Evolutionary conservation across 768 basidiomycete genomes (phyloP).

Genomic region (Suillus discolor): DNA sequence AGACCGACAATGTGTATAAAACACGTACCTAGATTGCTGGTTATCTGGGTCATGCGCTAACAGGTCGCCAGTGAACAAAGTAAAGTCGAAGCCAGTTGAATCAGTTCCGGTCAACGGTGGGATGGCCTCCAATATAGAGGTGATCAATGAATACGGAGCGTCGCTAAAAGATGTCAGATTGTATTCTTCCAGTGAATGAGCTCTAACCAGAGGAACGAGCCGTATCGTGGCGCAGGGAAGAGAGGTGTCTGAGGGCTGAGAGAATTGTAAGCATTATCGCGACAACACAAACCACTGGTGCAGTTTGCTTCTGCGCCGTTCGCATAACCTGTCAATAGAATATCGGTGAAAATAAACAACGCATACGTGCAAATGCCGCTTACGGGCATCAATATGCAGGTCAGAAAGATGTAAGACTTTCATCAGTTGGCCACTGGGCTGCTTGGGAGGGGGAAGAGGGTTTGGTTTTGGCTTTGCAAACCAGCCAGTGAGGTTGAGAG

Average conservation of each 20-base stretch:
- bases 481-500: slow-evolving; percentile 67
- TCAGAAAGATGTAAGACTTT: slow-evolving; percentile 81
- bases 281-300: slow-evolving; percentile 66
- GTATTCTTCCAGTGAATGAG: background rate
- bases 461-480: slow-evolving; percentile 79
- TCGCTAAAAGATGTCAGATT: slow-evolving; percentile 45
- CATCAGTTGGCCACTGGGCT: slow-evolving; percentile 62
- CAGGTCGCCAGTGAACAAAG: slow-evolving; percentile 73
- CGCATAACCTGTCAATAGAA: slow-evolving; percentile 52
- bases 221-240: slow-evolving; percentile 68
- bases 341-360: slow-evolving; percentile 2
- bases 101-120: slow-evolving; percentile 65
- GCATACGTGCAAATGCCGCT: slow-evolving; percentile 18
- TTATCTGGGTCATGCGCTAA: slow-evolving; percentile 71
- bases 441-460: slow-evolving; percentile 58
- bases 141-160: slow-evolving; percentile 59
- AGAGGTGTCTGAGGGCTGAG: slow-evolving; percentile 52
- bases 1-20: background rate
- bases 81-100: slow-evolving; percentile 62
- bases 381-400: slow-evolving; percentile 75
- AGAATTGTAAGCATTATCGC: slow-evolving; percentile 51
- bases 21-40: slow-evolving; percentile 59
- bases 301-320: slow-evolving; percentile 77
- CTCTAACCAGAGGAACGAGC: slow-evolving; percentile 58
- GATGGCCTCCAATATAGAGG: slow-evolving; percentile 66